Percentiles rank a stretch among this genome's conserved stretches.
Evolutionary conservation across 495 filamentous ascomycete genomes (phyloP).

Genomic region (Jackrogersella multiformis): DNA sequence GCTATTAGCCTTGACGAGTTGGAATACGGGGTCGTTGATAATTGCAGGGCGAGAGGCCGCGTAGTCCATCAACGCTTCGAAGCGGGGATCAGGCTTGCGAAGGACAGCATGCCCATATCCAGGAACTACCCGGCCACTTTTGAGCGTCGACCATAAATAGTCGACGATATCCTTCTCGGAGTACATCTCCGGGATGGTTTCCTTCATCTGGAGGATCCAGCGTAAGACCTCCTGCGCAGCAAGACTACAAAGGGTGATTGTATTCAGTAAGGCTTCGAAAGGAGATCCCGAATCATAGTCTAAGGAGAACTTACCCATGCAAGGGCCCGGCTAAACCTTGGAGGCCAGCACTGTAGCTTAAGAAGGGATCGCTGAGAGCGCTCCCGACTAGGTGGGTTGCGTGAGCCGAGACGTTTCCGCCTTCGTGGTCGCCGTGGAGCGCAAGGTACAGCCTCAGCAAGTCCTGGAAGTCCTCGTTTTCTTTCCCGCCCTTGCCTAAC

Average conservation of each 20-base stretch:
- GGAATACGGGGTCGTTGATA: slow-evolving; percentile 86
- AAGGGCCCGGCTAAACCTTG: slow-evolving; percentile 94
- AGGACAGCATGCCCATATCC: slow-evolving; percentile 99
- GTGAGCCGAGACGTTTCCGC: slow-evolving; percentile 96
- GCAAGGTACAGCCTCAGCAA: slow-evolving; percentile 92
- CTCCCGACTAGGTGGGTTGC: slow-evolving; percentile 98
- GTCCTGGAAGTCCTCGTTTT: slow-evolving; percentile 95
- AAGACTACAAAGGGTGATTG: slow-evolving; percentile 57
- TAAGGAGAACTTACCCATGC: slow-evolving; percentile 70
- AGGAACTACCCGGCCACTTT: slow-evolving; percentile 92
- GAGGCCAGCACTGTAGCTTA: slow-evolving; percentile 94
- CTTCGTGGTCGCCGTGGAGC: slow-evolving; percentile 97
- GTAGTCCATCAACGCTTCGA: slow-evolving; percentile 96
- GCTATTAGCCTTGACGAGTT: slow-evolving; percentile 87
- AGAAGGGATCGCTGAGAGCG: slow-evolving; percentile 92
- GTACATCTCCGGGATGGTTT: slow-evolving; percentile 79
- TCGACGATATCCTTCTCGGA: slow-evolving; percentile 79
- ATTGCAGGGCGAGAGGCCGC: slow-evolving; percentile 85
- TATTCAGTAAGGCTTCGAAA: background rate
- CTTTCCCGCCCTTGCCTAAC: slow-evolving; percentile 85
- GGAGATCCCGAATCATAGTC: too few relatives aligned
- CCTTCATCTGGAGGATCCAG: slow-evolving; percentile 95
- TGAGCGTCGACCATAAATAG: slow-evolving; percentile 93
- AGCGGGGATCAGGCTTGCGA: slow-evolving; percentile 95
- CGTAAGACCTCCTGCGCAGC: slow-evolving; percentile 97